Conservation (phyloP, 495 filamentous ascomycete species). For the Aspergillus coremiiformis region DNA sequence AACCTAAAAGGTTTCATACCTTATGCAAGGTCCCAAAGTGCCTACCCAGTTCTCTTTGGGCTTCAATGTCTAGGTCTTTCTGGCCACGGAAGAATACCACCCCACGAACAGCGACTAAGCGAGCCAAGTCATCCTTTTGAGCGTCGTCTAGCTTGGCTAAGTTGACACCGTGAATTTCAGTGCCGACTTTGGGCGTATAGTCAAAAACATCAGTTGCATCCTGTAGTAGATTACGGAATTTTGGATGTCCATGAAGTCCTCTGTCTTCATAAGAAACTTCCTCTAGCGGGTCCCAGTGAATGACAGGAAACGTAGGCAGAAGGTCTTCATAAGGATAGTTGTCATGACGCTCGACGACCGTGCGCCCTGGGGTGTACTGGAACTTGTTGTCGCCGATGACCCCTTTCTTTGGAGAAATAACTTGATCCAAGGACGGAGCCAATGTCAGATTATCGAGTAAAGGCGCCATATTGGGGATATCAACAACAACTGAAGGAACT, state of each 20-base stretch:
- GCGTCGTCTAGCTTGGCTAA: slow-evolving; percentile 57
- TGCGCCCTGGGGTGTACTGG: slow-evolving; percentile 43
- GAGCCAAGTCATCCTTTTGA: slow-evolving; percentile 69
- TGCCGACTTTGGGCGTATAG: slow-evolving; percentile 63
- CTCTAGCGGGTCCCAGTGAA: slow-evolving; percentile 46
- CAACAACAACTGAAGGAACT: background rate
- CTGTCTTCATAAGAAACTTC: slow-evolving; percentile 48
- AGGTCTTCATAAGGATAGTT: slow-evolving; percentile 51
- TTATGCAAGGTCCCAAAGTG: slow-evolving; percentile 65
- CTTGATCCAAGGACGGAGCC: slow-evolving; percentile 5
- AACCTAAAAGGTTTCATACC: slow-evolving; percentile 13
- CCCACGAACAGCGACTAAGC: slow-evolving; percentile 61
- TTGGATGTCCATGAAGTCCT: slow-evolving; percentile 47
- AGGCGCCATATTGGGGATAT: slow-evolving; percentile 25
- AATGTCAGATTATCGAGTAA: slow-evolving; percentile 26
- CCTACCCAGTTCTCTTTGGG: slow-evolving; percentile 55
- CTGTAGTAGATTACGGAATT: slow-evolving; percentile 45
- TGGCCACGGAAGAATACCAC: slow-evolving; percentile 70
- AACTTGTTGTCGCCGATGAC: slow-evolving; percentile 25
- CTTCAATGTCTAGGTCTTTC: slow-evolving; percentile 57
- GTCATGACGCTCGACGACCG: slow-evolving; percentile 36
- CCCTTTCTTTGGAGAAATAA: slow-evolving; percentile 18
- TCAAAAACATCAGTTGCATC: slow-evolving; percentile 50
- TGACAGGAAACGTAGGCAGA: slow-evolving; percentile 48
- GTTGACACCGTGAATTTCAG: slow-evolving; percentile 63